phyloP scores from a whole-genome alignment of 148 eudicot species.

The Euryodendron excelsum region DNA sequence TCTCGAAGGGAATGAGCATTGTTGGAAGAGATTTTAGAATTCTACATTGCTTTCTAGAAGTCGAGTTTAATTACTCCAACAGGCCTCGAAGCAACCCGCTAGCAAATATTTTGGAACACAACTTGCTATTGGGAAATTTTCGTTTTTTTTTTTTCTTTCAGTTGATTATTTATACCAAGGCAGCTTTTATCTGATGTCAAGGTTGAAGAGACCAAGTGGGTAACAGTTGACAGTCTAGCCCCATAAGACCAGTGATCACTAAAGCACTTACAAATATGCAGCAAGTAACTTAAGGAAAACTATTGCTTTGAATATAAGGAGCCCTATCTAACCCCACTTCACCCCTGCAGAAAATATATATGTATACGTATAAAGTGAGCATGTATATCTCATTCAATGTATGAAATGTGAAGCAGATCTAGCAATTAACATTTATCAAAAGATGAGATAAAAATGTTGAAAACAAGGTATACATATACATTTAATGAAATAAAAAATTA shows the following conservation, averaged over 20 bases:
- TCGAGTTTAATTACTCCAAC: not conserved
- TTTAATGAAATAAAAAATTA: not conserved
- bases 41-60: not conserved
- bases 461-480: slow-evolving; percentile 4
- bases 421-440: not conserved
- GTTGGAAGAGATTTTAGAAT: not conserved
- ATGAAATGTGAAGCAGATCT: slow-evolving; percentile 3
- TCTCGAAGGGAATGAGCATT: not conserved
- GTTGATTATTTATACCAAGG: not conserved
- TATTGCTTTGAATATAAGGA: not conserved
- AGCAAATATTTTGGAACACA: not conserved
- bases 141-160: not conserved
- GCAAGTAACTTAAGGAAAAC: not conserved
- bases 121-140: not conserved
- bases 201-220: not conserved
- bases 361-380: not conserved
- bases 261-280: not conserved
- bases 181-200: not conserved
- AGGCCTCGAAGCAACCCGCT: not conserved
- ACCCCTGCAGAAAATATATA: not conserved
- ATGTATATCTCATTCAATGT: not conserved
- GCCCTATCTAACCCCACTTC: not conserved
- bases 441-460: slow-evolving; percentile 6
- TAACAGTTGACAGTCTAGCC: not conserved
- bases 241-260: not conserved